phyloP scores from a whole-genome alignment of 345 rosid species.

The Toxicodendron radicans region DNA sequence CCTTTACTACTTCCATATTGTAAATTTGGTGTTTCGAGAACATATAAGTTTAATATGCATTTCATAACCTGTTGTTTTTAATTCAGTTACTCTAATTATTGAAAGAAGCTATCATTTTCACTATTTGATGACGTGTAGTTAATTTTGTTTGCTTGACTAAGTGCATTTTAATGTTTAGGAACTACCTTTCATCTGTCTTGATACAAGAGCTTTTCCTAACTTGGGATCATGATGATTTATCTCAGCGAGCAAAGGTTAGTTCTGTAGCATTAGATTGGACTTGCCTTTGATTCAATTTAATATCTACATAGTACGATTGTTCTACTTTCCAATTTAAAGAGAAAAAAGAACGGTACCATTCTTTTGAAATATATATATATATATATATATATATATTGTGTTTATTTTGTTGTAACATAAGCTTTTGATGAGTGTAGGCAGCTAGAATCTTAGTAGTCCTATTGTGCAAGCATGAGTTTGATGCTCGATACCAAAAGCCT shows the following conservation, averaged over 20 bases:
- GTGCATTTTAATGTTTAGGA: constrained; percentile 59
- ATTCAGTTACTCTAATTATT: not conserved
- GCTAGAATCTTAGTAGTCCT: constrained; percentile 91
- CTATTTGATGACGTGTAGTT: too few species aligned
- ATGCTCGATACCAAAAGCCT: constrained; percentile 95
- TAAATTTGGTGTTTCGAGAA: not conserved
- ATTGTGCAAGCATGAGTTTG: constrained; percentile 95
- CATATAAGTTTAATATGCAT: not conserved
- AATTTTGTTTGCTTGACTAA: constrained; percentile 25
- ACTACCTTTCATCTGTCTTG: constrained; percentile 90
- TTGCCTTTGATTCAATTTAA: constrained; percentile 4
- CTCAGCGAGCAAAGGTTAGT: constrained; percentile 88
- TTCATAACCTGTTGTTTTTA: not conserved
- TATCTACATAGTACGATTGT: too few species aligned
- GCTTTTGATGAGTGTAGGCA: constrained; percentile 56
- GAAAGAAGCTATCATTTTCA: too few species aligned
- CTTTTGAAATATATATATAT: constrained; percentile 17
- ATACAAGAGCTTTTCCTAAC: constrained; percentile 95
- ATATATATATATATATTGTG: not conserved
- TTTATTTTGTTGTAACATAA: constrained; percentile 17
- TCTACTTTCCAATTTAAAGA: too few species aligned
- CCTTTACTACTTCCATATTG: not conserved
- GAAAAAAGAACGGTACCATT: not conserved
- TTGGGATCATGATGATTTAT: constrained; percentile 96
- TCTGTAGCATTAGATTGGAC: not conserved